phyloP scores from a whole-genome alignment of 2,329 filamentous ascomycete species.

The Alternaria rosae region DNA sequence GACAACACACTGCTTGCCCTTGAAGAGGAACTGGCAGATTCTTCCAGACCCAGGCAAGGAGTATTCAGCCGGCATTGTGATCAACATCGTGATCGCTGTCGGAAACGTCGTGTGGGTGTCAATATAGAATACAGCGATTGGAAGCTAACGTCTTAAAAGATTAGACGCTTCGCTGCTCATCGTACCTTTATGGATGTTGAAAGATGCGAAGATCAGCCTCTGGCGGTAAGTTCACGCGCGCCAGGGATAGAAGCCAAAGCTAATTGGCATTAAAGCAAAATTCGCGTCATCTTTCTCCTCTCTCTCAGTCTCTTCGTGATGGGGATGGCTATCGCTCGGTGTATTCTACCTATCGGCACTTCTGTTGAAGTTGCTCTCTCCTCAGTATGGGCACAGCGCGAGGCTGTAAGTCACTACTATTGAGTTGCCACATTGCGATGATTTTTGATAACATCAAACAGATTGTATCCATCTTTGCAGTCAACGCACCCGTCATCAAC shows the following conservation, averaged over 20 bases:
- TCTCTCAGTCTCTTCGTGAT: constrained; percentile 4
- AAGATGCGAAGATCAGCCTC: background rate
- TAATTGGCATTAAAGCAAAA: background rate
- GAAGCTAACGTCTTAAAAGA: background rate
- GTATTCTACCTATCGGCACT: constrained; percentile 3
- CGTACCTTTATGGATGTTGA: constrained; percentile 3
- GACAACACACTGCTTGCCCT: constrained; percentile 5
- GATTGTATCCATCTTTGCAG: constrained; percentile 4
- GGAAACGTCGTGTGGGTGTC: background rate
- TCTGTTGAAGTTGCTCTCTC: constrained; percentile 5
- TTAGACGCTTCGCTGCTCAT: constrained; percentile 1
- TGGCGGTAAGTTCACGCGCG: background rate
- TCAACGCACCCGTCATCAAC: constrained; percentile 7
- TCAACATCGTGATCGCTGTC: constrained; percentile 3
- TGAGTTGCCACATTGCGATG: background rate
- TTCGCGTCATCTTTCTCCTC: background rate
- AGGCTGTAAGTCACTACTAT: background rate
- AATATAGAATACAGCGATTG: fast-evolving
- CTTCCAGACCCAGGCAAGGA: constrained; percentile 1
- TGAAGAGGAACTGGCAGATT: background rate
- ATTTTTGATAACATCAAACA: background rate
- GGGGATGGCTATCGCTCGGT: constrained; percentile 6
- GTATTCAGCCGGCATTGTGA: background rate
- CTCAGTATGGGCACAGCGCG: constrained; percentile 8
- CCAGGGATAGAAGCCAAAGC: background rate